phyloP scores from a whole-genome alignment of 2,329 filamentous ascomycete genomes.

The Alternaria viburni region DNA sequence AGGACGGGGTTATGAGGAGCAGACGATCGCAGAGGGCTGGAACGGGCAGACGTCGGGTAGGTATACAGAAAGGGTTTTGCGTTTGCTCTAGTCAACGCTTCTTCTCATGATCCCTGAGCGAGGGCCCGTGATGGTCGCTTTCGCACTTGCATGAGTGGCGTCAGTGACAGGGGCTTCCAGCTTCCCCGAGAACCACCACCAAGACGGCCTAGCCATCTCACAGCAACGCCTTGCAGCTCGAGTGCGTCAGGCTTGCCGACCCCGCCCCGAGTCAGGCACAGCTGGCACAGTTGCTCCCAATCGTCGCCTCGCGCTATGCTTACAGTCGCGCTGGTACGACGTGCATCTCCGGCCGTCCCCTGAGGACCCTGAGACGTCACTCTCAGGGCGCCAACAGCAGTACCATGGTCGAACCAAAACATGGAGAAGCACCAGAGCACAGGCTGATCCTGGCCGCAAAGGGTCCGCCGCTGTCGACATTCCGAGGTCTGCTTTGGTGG shows the following conservation, averaged over 20 bases:
- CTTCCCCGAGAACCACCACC: constrained; percentile 23
- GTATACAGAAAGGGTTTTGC: constrained; percentile 34
- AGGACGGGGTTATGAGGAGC: constrained; percentile 19
- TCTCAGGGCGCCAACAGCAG: constrained; percentile 9
- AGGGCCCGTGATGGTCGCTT: constrained; percentile 14
- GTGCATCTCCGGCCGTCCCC: not conserved
- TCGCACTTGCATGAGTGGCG: constrained; percentile 16
- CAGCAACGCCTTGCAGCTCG: constrained; percentile 8
- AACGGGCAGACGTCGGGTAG: constrained; percentile 18
- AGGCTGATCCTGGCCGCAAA: constrained; percentile 9
- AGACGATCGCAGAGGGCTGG: constrained; percentile 15
- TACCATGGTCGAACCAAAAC: constrained; percentile 13
- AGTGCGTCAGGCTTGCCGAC: constrained; percentile 9
- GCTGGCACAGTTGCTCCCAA: not conserved
- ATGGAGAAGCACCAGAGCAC: constrained; percentile 9
- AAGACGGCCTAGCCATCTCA: constrained; percentile 1
- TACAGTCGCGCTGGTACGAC: not conserved
- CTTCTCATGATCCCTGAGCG: constrained; percentile 7
- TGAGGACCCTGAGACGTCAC: constrained; percentile 20
- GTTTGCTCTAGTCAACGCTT: constrained; percentile 23
- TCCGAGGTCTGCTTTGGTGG: constrained; percentile 8
- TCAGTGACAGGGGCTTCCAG: constrained; percentile 26
- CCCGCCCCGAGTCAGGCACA: constrained; percentile 10
- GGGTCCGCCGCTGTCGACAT: constrained; percentile 13
- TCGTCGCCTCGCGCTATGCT: not conserved